These are phyloP conservation scores for Penicillium odoratum DNA, from an alignment of 495 filamentous ascomycete species.

Conservation along the genomic window DNA sequence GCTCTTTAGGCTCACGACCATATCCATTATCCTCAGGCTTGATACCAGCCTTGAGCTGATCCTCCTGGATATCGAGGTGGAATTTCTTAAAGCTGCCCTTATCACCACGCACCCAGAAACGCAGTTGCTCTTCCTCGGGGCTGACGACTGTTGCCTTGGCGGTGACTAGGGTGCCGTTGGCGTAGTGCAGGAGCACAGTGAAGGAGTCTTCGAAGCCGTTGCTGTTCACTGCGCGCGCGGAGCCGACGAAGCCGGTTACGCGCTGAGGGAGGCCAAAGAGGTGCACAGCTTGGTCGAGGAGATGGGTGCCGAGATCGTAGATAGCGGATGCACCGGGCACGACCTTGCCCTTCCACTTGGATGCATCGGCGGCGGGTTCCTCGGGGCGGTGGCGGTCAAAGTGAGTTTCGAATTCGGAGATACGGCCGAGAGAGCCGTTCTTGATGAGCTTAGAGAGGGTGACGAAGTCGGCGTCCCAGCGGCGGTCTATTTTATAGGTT, in stretches of 20 bases:
- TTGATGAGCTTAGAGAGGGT: slow-evolving; percentile 66
- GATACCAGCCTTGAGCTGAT: slow-evolving; percentile 70
- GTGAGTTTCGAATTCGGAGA: slow-evolving; percentile 81
- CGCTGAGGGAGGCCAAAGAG: slow-evolving; percentile 74
- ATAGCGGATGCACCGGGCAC: slow-evolving; percentile 70
- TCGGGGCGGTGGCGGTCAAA: slow-evolving; percentile 76
- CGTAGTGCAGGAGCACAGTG: slow-evolving; percentile 69
- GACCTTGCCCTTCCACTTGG: slow-evolving; percentile 70
- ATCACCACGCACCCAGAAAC: slow-evolving; percentile 80
- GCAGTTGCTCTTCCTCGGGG: slow-evolving; percentile 66
- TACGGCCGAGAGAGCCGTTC: slow-evolving; percentile 55
- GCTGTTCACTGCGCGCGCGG: slow-evolving; percentile 59
- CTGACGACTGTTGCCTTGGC: slow-evolving; percentile 71
- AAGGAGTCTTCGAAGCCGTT: slow-evolving; percentile 66
- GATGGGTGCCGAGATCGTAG: slow-evolving; percentile 82
- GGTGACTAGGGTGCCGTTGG: slow-evolving; percentile 56
- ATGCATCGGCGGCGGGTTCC: slow-evolving; percentile 42
- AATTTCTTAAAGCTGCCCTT: slow-evolving; percentile 81
- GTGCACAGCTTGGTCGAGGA: slow-evolving; percentile 77
- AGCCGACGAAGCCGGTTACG: slow-evolving; percentile 67
- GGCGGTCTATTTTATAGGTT: slow-evolving; percentile 54
- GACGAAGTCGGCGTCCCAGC: slow-evolving; percentile 84
- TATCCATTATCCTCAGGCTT: slow-evolving; percentile 64
- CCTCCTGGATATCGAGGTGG: slow-evolving; percentile 79
- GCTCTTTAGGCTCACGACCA: slow-evolving; percentile 61